Conservation (phyloP, 495 filamentous ascomycete species). For the Penicillium dipodomyicola region DNA sequence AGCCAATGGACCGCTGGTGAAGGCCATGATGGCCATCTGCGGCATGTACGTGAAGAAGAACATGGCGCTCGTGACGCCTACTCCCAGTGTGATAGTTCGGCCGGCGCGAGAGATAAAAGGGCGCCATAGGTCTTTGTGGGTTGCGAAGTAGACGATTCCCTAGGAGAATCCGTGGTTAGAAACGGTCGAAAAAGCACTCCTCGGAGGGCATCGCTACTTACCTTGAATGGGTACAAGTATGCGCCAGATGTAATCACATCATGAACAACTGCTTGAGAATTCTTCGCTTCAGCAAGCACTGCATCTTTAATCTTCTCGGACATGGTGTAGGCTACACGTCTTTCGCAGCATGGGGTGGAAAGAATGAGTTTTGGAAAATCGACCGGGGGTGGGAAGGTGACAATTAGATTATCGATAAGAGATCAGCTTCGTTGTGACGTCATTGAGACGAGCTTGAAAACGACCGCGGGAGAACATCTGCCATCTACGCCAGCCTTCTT, state of each 20-base stretch:
- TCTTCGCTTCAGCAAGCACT: constrained; percentile 40
- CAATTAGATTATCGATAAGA: neutral
- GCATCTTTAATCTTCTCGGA: constrained; percentile 43
- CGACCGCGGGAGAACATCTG: neutral
- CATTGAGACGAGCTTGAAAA: neutral
- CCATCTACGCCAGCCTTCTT: no score
- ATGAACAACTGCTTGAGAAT: constrained; percentile 46
- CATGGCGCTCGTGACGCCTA: constrained; percentile 71
- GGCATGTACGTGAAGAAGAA: constrained; percentile 91
- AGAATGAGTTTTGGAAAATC: neutral
- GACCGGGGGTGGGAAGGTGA: neutral
- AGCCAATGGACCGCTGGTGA: constrained; percentile 83
- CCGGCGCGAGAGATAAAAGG: constrained; percentile 68
- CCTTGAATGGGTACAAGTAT: constrained; percentile 86
- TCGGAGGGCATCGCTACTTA: constrained; percentile 27
- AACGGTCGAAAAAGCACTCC: constrained; percentile 6
- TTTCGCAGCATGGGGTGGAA: neutral
- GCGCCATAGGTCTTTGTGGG: constrained; percentile 46
- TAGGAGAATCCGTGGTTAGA: constrained; percentile 18
- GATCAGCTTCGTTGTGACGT: neutral
- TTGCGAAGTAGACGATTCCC: constrained; percentile 76
- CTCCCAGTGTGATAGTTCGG: constrained; percentile 67
- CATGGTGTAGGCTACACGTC: constrained; percentile 26
- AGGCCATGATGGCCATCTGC: constrained; percentile 70
- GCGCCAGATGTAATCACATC: constrained; percentile 69